Evolutionary conservation across 768 basidiomycete genomes (phyloP).

Genomic region (Rhodocollybia butyracea): DNA sequence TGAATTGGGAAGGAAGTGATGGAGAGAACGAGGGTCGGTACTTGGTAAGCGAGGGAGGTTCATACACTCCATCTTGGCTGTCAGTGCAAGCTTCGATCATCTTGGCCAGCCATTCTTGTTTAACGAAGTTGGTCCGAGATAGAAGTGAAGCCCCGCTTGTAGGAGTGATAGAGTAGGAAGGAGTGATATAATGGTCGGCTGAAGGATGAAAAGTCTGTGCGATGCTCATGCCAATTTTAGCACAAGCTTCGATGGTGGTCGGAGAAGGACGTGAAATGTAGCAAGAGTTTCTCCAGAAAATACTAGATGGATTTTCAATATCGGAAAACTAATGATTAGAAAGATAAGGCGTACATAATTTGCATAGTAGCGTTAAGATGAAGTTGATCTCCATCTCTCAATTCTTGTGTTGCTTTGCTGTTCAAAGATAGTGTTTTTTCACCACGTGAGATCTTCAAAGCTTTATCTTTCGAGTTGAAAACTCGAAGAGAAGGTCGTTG

Average conservation of each 20-base stretch:
- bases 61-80: slow-evolving; percentile 33
- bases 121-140: slow-evolving; percentile 56
- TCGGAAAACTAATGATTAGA: not conserved
- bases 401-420: slow-evolving; percentile 31
- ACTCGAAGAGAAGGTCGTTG: slow-evolving; percentile 47
- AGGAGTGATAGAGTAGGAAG: slow-evolving; percentile 47
- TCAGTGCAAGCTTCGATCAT: slow-evolving; percentile 30
- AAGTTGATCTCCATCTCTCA: slow-evolving; percentile 55
- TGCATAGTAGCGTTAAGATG: slow-evolving; percentile 38
- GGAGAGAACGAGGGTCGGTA: slow-evolving; percentile 58
- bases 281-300: slow-evolving; percentile 39
- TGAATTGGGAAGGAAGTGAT: slow-evolving; percentile 43
- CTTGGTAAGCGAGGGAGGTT: slow-evolving; percentile 53
- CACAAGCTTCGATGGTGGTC: slow-evolving; percentile 41
- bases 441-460: slow-evolving; percentile 38
- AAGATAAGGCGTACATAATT: slow-evolving; percentile 40
- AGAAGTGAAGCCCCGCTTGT: slow-evolving; percentile 57
- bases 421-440: slow-evolving; percentile 31
- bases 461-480: slow-evolving; percentile 45
- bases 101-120: slow-evolving; percentile 64
- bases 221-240: slow-evolving; percentile 59
- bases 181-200: slow-evolving; percentile 64
- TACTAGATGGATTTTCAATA: not conserved
- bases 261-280: slow-evolving; percentile 37
- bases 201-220: slow-evolving; percentile 32